phyloP scores from a whole-genome alignment of 345 rosid species.

The Angophora floribunda region DNA sequence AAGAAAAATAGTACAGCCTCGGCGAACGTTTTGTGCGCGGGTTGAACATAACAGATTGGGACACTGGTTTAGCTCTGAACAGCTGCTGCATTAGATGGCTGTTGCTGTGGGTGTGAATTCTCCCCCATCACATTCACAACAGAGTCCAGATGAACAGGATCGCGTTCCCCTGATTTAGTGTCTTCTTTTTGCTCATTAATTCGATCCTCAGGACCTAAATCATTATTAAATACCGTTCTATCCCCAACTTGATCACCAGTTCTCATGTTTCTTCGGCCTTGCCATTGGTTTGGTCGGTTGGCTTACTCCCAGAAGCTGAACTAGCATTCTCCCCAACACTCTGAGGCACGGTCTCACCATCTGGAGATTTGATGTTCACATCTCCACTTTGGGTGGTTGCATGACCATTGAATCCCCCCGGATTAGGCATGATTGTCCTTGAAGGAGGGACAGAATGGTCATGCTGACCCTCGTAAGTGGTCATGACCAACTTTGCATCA shows the following conservation, averaged over 20 bases:
- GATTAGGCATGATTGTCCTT: slow-evolving; percentile 55
- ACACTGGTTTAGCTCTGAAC: slow-evolving; percentile 37
- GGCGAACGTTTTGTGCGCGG: background rate
- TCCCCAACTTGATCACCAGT: background rate
- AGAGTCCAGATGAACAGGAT: background rate
- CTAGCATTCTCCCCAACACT: slow-evolving; percentile 11
- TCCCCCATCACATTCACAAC: background rate
- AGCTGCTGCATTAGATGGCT: slow-evolving; percentile 38
- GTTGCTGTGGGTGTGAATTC: slow-evolving; percentile 15
- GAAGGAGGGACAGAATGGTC: slow-evolving; percentile 77
- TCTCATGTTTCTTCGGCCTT: background rate
- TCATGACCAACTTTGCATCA: slow-evolving; percentile 10
- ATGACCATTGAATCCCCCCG: slow-evolving; percentile 7
- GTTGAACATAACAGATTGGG: background rate
- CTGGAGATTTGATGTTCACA: slow-evolving; percentile 22
- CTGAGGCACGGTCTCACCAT: slow-evolving; percentile 5
- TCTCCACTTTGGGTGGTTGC: slow-evolving; percentile 15
- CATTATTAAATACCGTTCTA: background rate
- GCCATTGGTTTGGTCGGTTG: background rate
- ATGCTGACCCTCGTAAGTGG: slow-evolving; percentile 88
- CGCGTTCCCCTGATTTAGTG: slow-evolving; percentile 11
- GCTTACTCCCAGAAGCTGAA: slow-evolving; percentile 16
- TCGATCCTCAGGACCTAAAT: background rate
- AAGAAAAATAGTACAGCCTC: slow-evolving; percentile 4
- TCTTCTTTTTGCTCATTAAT: slow-evolving; percentile 7